phyloP scores from a whole-genome alignment of 441 rosid genomes.

The Daphne laureola region DNA sequence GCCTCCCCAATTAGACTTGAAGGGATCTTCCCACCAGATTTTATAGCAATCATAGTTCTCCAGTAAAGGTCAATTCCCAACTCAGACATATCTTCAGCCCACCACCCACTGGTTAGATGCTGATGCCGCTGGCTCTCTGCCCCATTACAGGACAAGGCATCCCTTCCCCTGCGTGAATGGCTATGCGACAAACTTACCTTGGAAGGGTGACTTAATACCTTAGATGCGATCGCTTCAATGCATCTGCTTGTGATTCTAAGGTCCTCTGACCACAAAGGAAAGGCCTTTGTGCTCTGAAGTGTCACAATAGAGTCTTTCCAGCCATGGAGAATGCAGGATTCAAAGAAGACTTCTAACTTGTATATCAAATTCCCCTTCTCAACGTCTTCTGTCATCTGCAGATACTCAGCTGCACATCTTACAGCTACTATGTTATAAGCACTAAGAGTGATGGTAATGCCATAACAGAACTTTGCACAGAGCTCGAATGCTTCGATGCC shows the following conservation, averaged over 20 bases:
- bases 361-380: slow-evolving; percentile 73
- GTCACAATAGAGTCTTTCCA: slow-evolving; percentile 67
- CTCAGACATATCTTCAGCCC: slow-evolving; percentile 75
- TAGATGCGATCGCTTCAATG: slow-evolving; percentile 49
- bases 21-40: slow-evolving; percentile 51
- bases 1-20: slow-evolving; percentile 52
- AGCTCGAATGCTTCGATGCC: slow-evolving; percentile 62
- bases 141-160: slow-evolving; percentile 44
- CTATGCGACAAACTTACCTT: slow-evolving; percentile 75
- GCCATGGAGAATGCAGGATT: slow-evolving; percentile 59
- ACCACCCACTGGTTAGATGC: slow-evolving; percentile 43
- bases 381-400: slow-evolving; percentile 66
- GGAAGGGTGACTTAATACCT: slow-evolving; percentile 46
- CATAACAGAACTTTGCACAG: slow-evolving; percentile 70
- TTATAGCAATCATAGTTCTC: slow-evolving; percentile 65
- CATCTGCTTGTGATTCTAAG: slow-evolving; percentile 60
- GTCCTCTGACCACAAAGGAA: slow-evolving; percentile 58
- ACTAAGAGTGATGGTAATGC: slow-evolving; percentile 63
- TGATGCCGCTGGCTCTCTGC: slow-evolving; percentile 33
- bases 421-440: slow-evolving; percentile 65
- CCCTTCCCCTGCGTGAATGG: slow-evolving; percentile 69
- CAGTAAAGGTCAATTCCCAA: slow-evolving; percentile 61
- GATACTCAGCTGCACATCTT: slow-evolving; percentile 60
- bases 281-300: slow-evolving; percentile 50
- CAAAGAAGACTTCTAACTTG: slow-evolving; percentile 65